A percentile compares a stretch with the other conserved stretches of the same genome.
phyloP scores from a whole-genome alignment of 1,284 basidiomycete genomes.

The Puccinia horiana region DNA sequence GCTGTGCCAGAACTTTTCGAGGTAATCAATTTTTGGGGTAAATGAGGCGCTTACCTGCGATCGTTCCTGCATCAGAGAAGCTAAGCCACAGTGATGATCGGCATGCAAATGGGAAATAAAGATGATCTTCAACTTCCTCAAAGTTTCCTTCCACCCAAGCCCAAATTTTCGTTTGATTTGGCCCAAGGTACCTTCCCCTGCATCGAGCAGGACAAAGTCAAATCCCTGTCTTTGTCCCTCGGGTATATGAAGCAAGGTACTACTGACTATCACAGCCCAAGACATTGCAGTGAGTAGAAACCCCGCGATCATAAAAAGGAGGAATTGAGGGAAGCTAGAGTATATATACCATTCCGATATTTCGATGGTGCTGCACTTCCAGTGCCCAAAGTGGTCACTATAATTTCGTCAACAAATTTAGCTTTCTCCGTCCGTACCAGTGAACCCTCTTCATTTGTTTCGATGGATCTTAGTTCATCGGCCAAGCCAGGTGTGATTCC shows the following conservation, averaged over 20 bases:
- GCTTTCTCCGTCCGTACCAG: background rate
- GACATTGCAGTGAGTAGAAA: background rate
- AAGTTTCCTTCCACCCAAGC: constrained; percentile 56
- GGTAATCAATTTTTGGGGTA: background rate
- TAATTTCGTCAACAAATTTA: constrained; percentile 13
- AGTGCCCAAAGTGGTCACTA: constrained; percentile 47
- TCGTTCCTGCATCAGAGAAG: constrained; percentile 73
- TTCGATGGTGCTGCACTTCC: constrained; percentile 47
- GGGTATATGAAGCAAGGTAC: constrained; percentile 44
- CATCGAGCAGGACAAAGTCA: constrained; percentile 71
- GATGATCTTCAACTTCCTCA: constrained; percentile 74
- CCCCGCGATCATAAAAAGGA: background rate
- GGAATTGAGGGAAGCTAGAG: background rate
- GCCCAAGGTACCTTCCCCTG: constrained; percentile 87
- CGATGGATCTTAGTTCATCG: background rate
- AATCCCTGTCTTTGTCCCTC: background rate
- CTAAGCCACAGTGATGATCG: constrained; percentile 86
- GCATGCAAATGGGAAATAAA: constrained; percentile 89
- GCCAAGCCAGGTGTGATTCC: background rate
- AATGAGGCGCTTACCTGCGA: constrained; percentile 64
- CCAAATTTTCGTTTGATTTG: constrained; percentile 81
- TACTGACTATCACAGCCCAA: constrained; percentile 25
- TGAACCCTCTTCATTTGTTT: background rate
- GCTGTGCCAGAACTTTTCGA: background rate
- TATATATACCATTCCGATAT: constrained; percentile 46